Percentiles rank a stretch among this genome's conserved stretches.
These are phyloP conservation scores for Penicillium manginii DNA, from an alignment of 495 filamentous ascomycete species.

Conservation along the genomic window DNA sequence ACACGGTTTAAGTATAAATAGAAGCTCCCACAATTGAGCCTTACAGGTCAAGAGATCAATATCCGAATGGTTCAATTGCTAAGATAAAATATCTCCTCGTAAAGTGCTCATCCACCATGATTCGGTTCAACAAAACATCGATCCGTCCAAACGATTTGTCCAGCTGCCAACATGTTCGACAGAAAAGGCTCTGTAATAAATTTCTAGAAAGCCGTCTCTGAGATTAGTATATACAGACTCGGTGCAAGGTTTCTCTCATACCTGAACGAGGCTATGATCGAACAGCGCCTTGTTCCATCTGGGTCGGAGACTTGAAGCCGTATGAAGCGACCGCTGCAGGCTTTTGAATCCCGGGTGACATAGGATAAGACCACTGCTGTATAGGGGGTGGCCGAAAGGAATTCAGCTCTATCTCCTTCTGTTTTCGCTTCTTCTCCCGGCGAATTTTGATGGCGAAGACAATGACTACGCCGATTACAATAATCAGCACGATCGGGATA, in stretches of 20 bases:
- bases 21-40: too few relatives aligned
- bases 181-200: too few relatives aligned
- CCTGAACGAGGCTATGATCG: background rate
- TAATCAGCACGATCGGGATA: conserved; percentile 13
- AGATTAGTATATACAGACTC: background rate
- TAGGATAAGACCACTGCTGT: conserved; percentile 15
- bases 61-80: too few relatives aligned
- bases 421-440: conserved; percentile 11
- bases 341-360: background rate
- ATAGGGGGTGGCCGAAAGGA: conserved; percentile 14
- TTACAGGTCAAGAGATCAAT: too few relatives aligned
- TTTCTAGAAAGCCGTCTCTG: too few relatives aligned
- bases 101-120: too few relatives aligned
- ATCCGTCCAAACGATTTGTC: too few relatives aligned
- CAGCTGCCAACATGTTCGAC: too few relatives aligned
- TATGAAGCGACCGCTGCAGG: conserved; percentile 1
- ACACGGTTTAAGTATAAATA: too few relatives aligned
- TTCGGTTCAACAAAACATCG: too few relatives aligned
- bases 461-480: conserved; percentile 7
- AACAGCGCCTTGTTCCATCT: background rate
- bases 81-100: too few relatives aligned
- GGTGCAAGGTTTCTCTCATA: background rate
- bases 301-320: background rate
- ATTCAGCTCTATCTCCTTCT: conserved; percentile 4
- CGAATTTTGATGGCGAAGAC: conserved; percentile 10